These are phyloP conservation scores for Acer negundo DNA, from an alignment of 345 rosid genomes.

Conservation along the genomic window DNA sequence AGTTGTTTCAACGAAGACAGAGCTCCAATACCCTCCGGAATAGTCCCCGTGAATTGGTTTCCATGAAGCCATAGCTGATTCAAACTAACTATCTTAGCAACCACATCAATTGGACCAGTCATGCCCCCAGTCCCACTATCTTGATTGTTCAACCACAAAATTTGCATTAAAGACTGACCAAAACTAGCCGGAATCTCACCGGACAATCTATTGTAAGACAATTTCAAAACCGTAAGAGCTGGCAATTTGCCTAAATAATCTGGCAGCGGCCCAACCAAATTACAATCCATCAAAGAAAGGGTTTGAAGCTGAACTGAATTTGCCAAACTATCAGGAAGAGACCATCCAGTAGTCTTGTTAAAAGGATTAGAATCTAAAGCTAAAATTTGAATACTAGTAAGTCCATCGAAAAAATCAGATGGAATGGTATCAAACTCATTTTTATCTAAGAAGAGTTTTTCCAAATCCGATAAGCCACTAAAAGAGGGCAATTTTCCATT, in stretches of 20 bases:
- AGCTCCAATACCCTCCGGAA: conserved; percentile 46
- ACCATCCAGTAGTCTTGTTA: conserved; percentile 47
- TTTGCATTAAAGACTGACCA: conserved; percentile 37
- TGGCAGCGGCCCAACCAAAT: conserved; percentile 47
- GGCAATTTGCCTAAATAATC: conserved; percentile 41
- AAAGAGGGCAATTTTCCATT: conserved; percentile 44
- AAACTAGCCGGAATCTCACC: conserved; percentile 49
- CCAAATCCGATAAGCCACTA: conserved; percentile 46
- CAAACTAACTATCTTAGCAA: conserved; percentile 42
- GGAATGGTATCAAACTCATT: conserved; percentile 48
- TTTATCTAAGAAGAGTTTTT: conserved; percentile 43
- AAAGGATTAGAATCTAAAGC: conserved; percentile 54
- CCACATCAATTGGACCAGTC: conserved; percentile 41
- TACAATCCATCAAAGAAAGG: conserved; percentile 40
- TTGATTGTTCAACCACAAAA: conserved; percentile 53
- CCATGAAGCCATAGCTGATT: conserved; percentile 59
- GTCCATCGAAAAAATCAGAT: conserved; percentile 50
- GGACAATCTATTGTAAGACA: conserved; percentile 44
- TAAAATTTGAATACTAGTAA: conserved; percentile 35
- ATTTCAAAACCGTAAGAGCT: conserved; percentile 33
- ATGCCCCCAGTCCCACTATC: conserved; percentile 29
- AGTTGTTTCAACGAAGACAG: conserved; percentile 40
- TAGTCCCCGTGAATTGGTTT: conserved; percentile 42
- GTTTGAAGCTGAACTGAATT: conserved; percentile 39
- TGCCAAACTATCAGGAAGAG: conserved; percentile 38